These are phyloP conservation scores for Candida dubliniensis DNA, from an alignment of 1,139 yeast genomes.

Conservation along the genomic window DNA sequence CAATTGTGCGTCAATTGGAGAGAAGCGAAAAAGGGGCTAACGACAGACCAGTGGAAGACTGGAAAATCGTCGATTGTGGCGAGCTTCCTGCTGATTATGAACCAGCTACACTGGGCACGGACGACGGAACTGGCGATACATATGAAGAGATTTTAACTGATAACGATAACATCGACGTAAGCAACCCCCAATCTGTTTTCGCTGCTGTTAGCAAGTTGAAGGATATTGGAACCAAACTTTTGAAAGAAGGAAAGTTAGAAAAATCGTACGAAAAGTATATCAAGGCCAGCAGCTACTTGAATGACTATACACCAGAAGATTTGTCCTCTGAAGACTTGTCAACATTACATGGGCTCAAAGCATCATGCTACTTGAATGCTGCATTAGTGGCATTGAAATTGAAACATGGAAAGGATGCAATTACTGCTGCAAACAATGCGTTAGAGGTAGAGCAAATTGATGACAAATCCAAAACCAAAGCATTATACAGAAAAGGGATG, in stretches of 20 bases:
- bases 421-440: conserved; percentile 65
- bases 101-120: conserved; percentile 40
- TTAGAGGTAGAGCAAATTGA: conserved; percentile 62
- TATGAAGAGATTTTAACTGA: conserved; percentile 79
- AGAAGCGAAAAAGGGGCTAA: conserved; percentile 58
- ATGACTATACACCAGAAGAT: conserved; percentile 75
- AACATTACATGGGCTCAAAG: conserved; percentile 53
- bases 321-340: conserved; percentile 54
- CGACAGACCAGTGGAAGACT: conserved; percentile 66
- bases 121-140: conserved; percentile 83
- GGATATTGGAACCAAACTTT: conserved; percentile 72
- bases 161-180: conserved; percentile 63
- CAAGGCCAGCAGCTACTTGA: conserved; percentile 68
- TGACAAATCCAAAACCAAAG: conserved; percentile 75
- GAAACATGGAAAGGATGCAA: conserved; percentile 54
- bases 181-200: conserved; percentile 62
- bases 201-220: conserved; percentile 68
- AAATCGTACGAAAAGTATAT: conserved; percentile 65
- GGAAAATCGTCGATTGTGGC: conserved; percentile 79
- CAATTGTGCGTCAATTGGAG: conserved; percentile 78
- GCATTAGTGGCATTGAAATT: conserved; percentile 74
- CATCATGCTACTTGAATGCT: conserved; percentile 66
- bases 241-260: conserved; percentile 61
- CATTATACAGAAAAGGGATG: conserved; percentile 80
- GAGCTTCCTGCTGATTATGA: conserved; percentile 62